phyloP scores from a whole-genome alignment of 2,329 filamentous ascomycete genomes.

The Fusarium dimerum region DNA sequence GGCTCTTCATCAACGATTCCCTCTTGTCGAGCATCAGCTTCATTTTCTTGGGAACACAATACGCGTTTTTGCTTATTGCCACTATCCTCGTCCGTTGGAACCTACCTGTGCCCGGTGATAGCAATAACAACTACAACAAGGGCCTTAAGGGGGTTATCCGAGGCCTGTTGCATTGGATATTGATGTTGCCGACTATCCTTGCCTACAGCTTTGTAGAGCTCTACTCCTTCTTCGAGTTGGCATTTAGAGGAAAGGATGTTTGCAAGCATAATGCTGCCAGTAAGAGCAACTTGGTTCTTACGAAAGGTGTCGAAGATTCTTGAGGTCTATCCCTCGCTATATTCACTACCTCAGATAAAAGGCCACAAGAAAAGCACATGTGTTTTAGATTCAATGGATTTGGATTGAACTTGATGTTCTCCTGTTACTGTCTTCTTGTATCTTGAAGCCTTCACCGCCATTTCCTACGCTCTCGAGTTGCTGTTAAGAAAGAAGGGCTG shows the following conservation, averaged over 20 bases:
- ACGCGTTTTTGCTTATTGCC: constrained; percentile 7
- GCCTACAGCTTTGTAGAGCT: constrained; percentile 19
- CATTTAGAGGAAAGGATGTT: constrained; percentile 13
- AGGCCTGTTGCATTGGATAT: constrained; percentile 13
- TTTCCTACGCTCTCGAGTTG: too few relatives aligned
- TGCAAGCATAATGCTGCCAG: constrained; percentile 18
- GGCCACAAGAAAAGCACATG: not conserved
- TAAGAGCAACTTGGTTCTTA: constrained; percentile 11
- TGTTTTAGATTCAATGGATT: constrained; percentile 5
- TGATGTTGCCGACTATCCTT: constrained; percentile 18
- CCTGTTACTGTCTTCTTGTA: constrained; percentile 1
- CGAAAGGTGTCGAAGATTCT: not conserved
- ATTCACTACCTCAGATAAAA: not conserved
- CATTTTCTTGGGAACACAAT: constrained; percentile 13
- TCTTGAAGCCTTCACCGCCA: too few relatives aligned
- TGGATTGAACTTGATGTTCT: constrained; percentile 1
- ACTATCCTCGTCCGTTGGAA: constrained; percentile 13
- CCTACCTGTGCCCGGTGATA: constrained; percentile 1
- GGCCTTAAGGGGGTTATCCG: constrained; percentile 3
- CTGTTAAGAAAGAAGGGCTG: too few relatives aligned
- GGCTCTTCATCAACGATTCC: constrained; percentile 7
- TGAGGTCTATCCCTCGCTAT: not conserved
- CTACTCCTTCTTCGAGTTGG: constrained; percentile 19
- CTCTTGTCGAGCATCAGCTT: constrained; percentile 9
- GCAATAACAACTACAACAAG: constrained; percentile 3